Percentiles rank a stretch among this genome's conserved stretches.
These are phyloP conservation scores for Cryptosporidium muris DNA, from an alignment of 169 alveolate genomes.

Conservation along the genomic window DNA sequence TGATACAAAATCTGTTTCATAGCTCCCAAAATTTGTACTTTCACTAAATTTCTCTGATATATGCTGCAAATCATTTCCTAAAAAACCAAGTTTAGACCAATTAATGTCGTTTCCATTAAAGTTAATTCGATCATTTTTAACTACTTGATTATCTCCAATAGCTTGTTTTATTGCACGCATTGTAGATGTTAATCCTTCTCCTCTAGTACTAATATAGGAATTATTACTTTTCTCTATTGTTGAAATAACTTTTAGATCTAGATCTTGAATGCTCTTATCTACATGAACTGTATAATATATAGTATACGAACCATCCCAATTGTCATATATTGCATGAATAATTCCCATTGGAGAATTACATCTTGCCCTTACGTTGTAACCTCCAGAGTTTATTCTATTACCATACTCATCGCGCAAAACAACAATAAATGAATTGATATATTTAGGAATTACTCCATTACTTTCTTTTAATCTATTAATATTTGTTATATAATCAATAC, in stretches of 20 bases:
- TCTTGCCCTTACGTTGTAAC: slow-evolving; percentile 71
- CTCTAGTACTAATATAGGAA: background rate
- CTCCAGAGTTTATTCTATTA: slow-evolving; percentile 74
- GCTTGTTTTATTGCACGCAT: slow-evolving; percentile 67
- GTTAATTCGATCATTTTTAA: slow-evolving; percentile 28
- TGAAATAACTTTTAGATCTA: slow-evolving; percentile 18
- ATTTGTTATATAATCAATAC: slow-evolving; percentile 48
- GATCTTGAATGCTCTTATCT: slow-evolving; percentile 33
- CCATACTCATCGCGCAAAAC: slow-evolving; percentile 68
- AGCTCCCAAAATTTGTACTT: slow-evolving; percentile 11
- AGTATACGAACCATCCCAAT: slow-evolving; percentile 73
- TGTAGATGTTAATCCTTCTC: slow-evolving; percentile 1
- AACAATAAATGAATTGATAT: slow-evolving; percentile 64
- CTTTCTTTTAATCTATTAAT: slow-evolving; percentile 48
- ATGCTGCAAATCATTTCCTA: slow-evolving; percentile 31
- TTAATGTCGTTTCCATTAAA: slow-evolving; percentile 34
- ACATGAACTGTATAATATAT: slow-evolving; percentile 70
- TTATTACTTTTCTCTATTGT: background rate
- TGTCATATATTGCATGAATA: slow-evolving; percentile 70
- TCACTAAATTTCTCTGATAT: background rate
- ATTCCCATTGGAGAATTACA: slow-evolving; percentile 68
- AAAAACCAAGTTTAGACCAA: background rate
- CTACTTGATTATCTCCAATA: slow-evolving; percentile 19
- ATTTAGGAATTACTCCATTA: slow-evolving; percentile 39
- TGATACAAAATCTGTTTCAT: background rate